phyloP scores from a whole-genome alignment of 352 stramenopile species.

The Thalassiosira mediterranea region DNA sequence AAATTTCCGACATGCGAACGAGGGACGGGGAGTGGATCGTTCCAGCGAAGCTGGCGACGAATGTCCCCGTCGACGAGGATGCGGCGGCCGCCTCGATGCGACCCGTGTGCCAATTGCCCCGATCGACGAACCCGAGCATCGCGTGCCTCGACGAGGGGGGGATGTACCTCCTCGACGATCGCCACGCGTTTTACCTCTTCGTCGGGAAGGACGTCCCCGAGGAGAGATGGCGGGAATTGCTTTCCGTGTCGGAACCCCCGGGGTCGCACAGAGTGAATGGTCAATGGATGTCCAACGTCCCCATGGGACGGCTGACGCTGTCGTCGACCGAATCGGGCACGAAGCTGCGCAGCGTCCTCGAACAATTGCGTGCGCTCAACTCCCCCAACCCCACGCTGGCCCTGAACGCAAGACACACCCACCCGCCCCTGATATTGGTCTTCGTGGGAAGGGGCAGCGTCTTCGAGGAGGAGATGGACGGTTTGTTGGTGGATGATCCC shows the following conservation, averaged over 20 bases:
- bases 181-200: slow-evolving; percentile 64
- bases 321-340: slow-evolving; percentile 18
- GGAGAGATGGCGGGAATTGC: slow-evolving; percentile 40
- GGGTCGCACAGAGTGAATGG: slow-evolving; percentile 2
- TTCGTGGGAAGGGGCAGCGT: slow-evolving; percentile 47
- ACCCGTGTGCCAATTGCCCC: slow-evolving; percentile 52
- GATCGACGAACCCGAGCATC: slow-evolving; percentile 61
- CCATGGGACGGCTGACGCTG: slow-evolving; percentile 31
- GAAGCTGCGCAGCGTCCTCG: slow-evolving; percentile 48
- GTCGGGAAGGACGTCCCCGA: slow-evolving; percentile 55
- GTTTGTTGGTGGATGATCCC: slow-evolving; percentile 59
- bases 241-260: slow-evolving; percentile 24
- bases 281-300: slow-evolving; percentile 20
- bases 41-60: slow-evolving; percentile 24
- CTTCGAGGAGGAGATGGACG: slow-evolving; percentile 60
- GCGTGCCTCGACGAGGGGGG: slow-evolving; percentile 58
- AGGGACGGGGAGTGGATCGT: slow-evolving; percentile 51
- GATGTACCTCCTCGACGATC: slow-evolving; percentile 74
- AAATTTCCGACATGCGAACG: slow-evolving; percentile 45
- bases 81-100: slow-evolving; percentile 40
- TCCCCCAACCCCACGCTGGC: slow-evolving; percentile 42
- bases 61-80: slow-evolving; percentile 41
- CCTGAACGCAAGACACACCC: slow-evolving; percentile 38
- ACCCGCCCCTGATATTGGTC: slow-evolving; percentile 51
- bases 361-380: slow-evolving; percentile 45